These are phyloP conservation scores for Fusarium sp. DNA, from an alignment of 2,329 filamentous ascomycete species.

Conservation along the genomic window DNA sequence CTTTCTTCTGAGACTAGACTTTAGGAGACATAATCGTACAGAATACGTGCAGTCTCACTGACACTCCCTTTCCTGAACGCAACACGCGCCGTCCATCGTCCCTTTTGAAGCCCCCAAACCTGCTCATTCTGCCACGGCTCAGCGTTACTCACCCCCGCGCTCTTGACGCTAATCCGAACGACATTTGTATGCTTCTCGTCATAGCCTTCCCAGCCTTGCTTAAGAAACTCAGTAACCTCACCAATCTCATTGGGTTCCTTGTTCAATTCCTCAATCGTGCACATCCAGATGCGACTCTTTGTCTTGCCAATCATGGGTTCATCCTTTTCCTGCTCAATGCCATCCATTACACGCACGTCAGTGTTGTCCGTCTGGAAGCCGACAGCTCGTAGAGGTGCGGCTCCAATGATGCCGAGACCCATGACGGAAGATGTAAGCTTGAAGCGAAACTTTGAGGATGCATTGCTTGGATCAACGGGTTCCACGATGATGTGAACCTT, in stretches of 20 bases:
- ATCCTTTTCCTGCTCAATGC: background rate
- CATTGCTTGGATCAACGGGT: background rate
- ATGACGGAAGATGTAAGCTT: background rate
- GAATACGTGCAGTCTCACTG: background rate
- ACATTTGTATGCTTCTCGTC: background rate
- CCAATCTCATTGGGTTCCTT: background rate
- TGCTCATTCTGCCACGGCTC: constrained; percentile 1
- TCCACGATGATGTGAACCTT: background rate
- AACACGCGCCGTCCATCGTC: background rate
- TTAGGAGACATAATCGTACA: background rate
- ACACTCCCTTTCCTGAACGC: background rate
- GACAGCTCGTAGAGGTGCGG: background rate
- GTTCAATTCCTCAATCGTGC: background rate
- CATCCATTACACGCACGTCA: background rate
- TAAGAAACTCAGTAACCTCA: background rate
- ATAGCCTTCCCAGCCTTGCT: background rate
- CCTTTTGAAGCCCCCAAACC: background rate
- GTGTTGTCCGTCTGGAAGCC: background rate
- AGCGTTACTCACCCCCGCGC: background rate
- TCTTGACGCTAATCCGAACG: background rate
- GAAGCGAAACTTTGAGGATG: background rate
- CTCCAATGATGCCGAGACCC: background rate
- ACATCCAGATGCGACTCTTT: background rate
- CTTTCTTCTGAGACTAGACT: background rate
- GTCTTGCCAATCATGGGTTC: background rate